phyloP scores from a whole-genome alignment of 192 early-diverging fungal genomes.

The Chytriomyces confervae region DNA sequence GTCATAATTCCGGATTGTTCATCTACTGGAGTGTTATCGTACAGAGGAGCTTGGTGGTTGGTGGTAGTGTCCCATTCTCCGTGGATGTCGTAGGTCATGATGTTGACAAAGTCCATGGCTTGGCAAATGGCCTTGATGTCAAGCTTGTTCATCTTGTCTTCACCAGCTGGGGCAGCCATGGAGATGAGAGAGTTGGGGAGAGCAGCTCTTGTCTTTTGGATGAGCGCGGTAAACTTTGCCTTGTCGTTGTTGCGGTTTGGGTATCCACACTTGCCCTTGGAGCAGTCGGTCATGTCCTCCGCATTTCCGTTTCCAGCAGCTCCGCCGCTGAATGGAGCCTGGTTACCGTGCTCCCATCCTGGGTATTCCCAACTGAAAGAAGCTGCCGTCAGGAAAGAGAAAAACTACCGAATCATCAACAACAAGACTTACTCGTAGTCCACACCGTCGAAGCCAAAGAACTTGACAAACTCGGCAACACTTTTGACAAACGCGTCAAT shows the following conservation, averaged over 20 bases:
- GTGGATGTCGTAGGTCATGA: constrained; percentile 48
- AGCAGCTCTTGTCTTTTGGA: constrained; percentile 28
- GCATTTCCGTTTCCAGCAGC: constrained; percentile 27
- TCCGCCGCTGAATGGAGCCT: constrained; percentile 36
- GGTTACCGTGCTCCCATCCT: constrained; percentile 42
- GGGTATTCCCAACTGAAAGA: constrained; percentile 44
- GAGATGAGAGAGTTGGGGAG: constrained; percentile 33
- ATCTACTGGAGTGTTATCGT: constrained; percentile 35
- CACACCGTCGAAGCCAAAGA: constrained; percentile 46
- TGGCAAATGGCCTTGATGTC: constrained; percentile 32
- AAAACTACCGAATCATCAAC: not conserved
- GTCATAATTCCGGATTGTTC: not conserved
- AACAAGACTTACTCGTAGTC: constrained; percentile 35
- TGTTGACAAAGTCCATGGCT: constrained; percentile 37
- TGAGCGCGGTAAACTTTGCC: constrained; percentile 21
- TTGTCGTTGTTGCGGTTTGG: constrained; percentile 32
- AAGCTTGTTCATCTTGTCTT: constrained; percentile 44
- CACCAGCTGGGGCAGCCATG: constrained; percentile 42
- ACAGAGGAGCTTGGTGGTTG: constrained; percentile 43
- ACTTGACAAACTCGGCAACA: constrained; percentile 34
- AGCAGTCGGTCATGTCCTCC: constrained; percentile 36
- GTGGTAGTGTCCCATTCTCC: constrained; percentile 39
- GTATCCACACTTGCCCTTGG: constrained; percentile 28
- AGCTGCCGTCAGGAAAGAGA: not conserved
- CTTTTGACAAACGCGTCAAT: constrained; percentile 37